A percentile compares a stretch with the other conserved stretches of the same genome.
Conservation (phyloP, 1,284 basidiomycete genomes). For the Exobasidium rhododendri region DNA sequence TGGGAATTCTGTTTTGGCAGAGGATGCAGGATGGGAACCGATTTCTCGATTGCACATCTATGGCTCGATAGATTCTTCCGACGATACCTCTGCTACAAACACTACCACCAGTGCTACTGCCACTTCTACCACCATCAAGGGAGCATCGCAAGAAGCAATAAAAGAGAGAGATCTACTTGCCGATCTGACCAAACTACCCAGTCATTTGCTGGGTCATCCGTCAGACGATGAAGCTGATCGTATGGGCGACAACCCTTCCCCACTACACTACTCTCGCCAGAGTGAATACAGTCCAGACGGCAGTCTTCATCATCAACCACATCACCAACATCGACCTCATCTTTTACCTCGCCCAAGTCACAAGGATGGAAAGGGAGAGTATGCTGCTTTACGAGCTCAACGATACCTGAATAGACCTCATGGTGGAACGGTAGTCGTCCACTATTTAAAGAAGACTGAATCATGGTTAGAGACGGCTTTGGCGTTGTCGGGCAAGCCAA, state of each 20-base stretch:
- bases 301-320: neutral
- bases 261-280: neutral
- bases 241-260: neutral
- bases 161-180: neutral
- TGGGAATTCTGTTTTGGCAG: conserved; percentile 8
- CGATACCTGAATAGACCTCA: conserved; percentile 47
- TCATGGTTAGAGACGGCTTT: conserved; percentile 94
- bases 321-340: neutral
- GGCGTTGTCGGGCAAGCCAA: conserved; percentile 75
- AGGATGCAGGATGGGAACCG: conserved; percentile 7
- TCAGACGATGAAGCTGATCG: neutral
- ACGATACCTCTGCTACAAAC: conserved; percentile 5
- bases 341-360: conserved; percentile 36
- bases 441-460: conserved; percentile 92
- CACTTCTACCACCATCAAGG: neutral
- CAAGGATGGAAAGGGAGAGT: conserved; percentile 37
- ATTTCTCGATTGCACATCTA: conserved; percentile 11
- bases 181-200: neutral
- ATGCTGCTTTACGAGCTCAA: conserved; percentile 61
- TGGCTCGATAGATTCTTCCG: neutral
- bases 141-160: neutral
- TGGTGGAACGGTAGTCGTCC: conserved; percentile 90
- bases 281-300: too few relatives aligned
- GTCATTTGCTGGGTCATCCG: neutral
- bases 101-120: neutral